phyloP scores from a whole-genome alignment of 73 alveolate genomes.

The Tetrahymena malaccensis region DNA sequence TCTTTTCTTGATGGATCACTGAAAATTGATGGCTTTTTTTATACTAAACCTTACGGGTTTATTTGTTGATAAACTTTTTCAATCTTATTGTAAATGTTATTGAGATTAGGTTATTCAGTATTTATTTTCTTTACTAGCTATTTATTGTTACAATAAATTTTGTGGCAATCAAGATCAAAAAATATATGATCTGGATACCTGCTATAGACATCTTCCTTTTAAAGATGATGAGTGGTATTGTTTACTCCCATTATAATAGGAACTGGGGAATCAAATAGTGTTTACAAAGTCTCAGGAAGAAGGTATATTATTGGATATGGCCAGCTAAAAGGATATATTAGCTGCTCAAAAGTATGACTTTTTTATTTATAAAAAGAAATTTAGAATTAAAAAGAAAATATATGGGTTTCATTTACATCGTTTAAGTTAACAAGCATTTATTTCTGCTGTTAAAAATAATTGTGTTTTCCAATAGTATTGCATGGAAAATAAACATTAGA shows the following conservation, averaged over 20 bases:
- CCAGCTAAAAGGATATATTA: slow-evolving; percentile 20
- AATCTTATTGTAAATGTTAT: not conserved
- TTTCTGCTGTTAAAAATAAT: slow-evolving; percentile 1
- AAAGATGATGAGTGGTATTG: not conserved
- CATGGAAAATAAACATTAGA: slow-evolving; percentile 2
- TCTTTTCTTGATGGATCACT: not conserved
- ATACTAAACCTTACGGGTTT: not conserved
- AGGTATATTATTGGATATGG: slow-evolving; percentile 8
- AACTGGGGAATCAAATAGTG: slow-evolving; percentile 26
- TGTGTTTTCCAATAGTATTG: slow-evolving; percentile 4
- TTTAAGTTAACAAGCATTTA: not conserved
- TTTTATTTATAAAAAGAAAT: not conserved
- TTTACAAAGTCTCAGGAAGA: slow-evolving; percentile 5
- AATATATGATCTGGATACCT: not conserved
- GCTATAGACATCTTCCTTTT: not conserved
- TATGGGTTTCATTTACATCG: not conserved
- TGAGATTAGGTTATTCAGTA: not conserved
- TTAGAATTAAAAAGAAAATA: not conserved
- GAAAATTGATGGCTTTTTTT: not conserved
- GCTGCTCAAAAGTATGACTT: slow-evolving; percentile 25
- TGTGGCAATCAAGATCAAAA: slow-evolving; percentile 12
- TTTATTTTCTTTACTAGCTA: not conserved
- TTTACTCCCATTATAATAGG: slow-evolving; percentile 33
- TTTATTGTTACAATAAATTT: not conserved
- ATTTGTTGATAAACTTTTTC: not conserved